phyloP scores from a whole-genome alignment of 495 filamentous ascomycete genomes.

The Hypomontagnella submonticulosa region DNA sequence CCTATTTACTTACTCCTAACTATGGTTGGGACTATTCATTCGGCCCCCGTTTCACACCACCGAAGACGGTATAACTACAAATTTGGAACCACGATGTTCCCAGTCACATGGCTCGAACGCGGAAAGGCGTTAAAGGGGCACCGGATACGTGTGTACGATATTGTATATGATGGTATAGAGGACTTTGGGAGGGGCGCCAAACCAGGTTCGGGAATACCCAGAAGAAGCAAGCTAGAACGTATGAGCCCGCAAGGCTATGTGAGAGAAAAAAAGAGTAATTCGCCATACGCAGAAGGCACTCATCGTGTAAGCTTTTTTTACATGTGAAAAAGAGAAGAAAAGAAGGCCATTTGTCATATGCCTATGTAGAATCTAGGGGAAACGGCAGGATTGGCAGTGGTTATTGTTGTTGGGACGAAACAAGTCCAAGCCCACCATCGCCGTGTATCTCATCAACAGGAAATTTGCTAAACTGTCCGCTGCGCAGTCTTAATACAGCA shows the following conservation, averaged over 20 bases:
- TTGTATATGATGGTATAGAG: slow-evolving; percentile 40
- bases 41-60: not conserved
- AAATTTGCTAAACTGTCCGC: slow-evolving; percentile 37
- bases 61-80: slow-evolving; percentile 8
- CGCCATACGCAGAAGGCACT: slow-evolving; percentile 13
- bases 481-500: slow-evolving; percentile 27
- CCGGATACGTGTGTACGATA: slow-evolving; percentile 29
- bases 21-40: not conserved
- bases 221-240: slow-evolving; percentile 43
- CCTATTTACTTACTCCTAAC: slow-evolving; percentile 7
- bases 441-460: slow-evolving; percentile 28
- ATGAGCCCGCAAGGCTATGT: slow-evolving; percentile 35
- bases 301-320: slow-evolving; percentile 33
- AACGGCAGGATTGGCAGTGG: slow-evolving; percentile 11
- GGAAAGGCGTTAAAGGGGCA: slow-evolving; percentile 26
- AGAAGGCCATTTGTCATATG: slow-evolving; percentile 35
- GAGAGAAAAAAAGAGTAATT: slow-evolving; percentile 8
- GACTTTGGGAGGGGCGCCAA: slow-evolving; percentile 21
- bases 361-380: slow-evolving; percentile 52
- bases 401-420: slow-evolving; percentile 29
- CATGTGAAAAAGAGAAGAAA: slow-evolving; percentile 36
- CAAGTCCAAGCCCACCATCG: slow-evolving; percentile 24
- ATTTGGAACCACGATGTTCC: slow-evolving; percentile 9
- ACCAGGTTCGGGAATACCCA: slow-evolving; percentile 37
- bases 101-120: slow-evolving; percentile 1